Base-by-base conservation (phyloP, 164 flowering plant species). In the Kalanchoe fedtschenkoi region DNA sequence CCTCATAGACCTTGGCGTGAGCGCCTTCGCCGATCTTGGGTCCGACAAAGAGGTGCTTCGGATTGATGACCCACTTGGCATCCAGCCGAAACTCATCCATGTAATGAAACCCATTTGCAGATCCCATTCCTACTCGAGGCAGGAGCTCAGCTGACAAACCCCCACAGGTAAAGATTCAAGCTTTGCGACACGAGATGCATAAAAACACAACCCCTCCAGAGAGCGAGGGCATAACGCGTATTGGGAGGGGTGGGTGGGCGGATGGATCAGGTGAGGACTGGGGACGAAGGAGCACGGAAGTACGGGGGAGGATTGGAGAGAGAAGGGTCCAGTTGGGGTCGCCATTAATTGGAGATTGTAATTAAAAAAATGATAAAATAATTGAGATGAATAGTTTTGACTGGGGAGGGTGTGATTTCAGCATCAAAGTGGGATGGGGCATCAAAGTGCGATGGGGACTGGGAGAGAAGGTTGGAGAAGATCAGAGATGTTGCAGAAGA, bases 1-100 rank as follows among this genome's bases (percentile, higher is more conserved):
- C 98, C 71, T 92, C 90, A 33, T 89, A 89, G 6, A 89, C 98
- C 79, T 92, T 92, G 70, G 95, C 96, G 77, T 92, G 96, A 70
- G 95, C 97, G 47, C 98, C 96, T 65, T 89, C 96, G 34, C 97
- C 96, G 72, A 92, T 88, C 72, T 77, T 88, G 0, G 98, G 96
- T 1, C 98, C 97, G 65, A 92, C 96, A 71, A 92, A 86, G 1
- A 92, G 85, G 32, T 69, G 88, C 72, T 85, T 84, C 0, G 98
- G 96, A 81, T 92, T 96, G 46, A 92, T 66, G 62, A 88, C 66
- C 96, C 87, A 92, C 71, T 88, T 88, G 13, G 83, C 65, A 57
- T 92, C 96, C 71, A 84, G 74, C 71, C 54, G 62, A 44, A 80
- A 70, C 75, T 81, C 85, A 46, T 66, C 74, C 29, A 33, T 65